Evolutionary conservation across 768 basidiomycete species (phyloP).

Genomic region (Leucocoprinus sp.): DNA sequence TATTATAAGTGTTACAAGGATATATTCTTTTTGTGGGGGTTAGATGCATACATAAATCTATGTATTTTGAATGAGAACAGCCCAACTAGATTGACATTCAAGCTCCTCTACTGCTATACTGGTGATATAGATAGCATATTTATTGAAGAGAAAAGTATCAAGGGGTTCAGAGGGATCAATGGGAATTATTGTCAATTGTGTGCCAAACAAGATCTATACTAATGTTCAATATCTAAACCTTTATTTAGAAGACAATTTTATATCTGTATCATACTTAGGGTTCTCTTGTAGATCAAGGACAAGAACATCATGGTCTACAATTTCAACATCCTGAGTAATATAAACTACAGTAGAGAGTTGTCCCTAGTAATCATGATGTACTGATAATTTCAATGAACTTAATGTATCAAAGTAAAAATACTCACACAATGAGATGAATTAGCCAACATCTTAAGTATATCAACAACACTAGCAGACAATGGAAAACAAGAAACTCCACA

Average conservation of each 20-base stretch:
- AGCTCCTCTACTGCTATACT: slow-evolving; percentile 90
- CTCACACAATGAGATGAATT: slow-evolving; percentile 94
- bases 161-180: slow-evolving; percentile 75
- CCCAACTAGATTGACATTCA: slow-evolving; percentile 62
- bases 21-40: slow-evolving; percentile 91
- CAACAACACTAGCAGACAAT: slow-evolving; percentile 91
- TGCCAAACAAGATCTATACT: slow-evolving; percentile 79
- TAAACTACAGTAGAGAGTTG: slow-evolving; percentile 93
- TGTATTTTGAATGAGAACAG: slow-evolving; percentile 81
- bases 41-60: slow-evolving; percentile 99
- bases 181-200: slow-evolving; percentile 87
- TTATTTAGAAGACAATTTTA: slow-evolving; percentile 16
- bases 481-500: slow-evolving; percentile 97
- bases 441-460: slow-evolving; percentile 85
- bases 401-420: slow-evolving; percentile 10
- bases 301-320: slow-evolving; percentile 92
- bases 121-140: slow-evolving; percentile 95
- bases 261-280: slow-evolving; percentile 58
- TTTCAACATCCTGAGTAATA: slow-evolving; percentile 93
- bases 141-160: slow-evolving; percentile 66
- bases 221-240: not conserved
- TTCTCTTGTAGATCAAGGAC: slow-evolving; percentile 89
- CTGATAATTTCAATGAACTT: slow-evolving; percentile 31
- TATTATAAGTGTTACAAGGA: slow-evolving; percentile 82
- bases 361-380: slow-evolving; percentile 99